Conservation (phyloP, 306 rosid species). For the Begonia fuchsioides region DNA sequence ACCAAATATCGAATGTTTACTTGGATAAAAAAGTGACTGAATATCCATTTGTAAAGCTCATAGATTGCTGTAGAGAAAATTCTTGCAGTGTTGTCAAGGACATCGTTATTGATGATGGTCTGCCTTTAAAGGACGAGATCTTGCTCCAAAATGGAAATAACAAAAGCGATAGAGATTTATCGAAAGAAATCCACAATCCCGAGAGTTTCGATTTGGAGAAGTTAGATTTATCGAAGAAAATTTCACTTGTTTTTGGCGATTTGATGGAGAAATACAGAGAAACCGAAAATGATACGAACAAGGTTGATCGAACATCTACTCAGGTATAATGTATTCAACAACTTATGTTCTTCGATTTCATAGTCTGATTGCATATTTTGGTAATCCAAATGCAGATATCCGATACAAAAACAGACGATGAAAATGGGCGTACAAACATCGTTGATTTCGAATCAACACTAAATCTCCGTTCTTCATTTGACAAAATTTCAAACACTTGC, state of each 20-base stretch:
- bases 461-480: constrained; percentile 4
- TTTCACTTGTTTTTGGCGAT: constrained; percentile 10
- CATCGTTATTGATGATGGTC: constrained; percentile 71
- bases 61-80: constrained; percentile 37
- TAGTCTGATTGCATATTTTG: not conserved
- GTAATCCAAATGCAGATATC: constrained; percentile 4
- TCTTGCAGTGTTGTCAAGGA: constrained; percentile 51
- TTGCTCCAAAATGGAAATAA: constrained; percentile 25
- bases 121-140: constrained; percentile 25
- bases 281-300: too few relatives aligned
- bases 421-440: constrained; percentile 16
- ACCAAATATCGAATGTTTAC: constrained; percentile 18
- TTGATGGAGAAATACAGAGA: constrained; percentile 4
- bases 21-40: constrained; percentile 42
- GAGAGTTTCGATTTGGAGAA: constrained; percentile 14
- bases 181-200: constrained; percentile 11
- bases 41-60: constrained; percentile 34
- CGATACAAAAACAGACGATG: constrained; percentile 7
- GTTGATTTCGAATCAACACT: constrained; percentile 19
- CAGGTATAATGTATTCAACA: too few relatives aligned
- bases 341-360: too few relatives aligned
- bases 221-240: constrained; percentile 6
- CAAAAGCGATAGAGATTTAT: constrained; percentile 12
- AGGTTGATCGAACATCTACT: too few relatives aligned
- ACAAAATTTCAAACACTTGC: constrained; percentile 41